Conservation (phyloP, 768 basidiomycete genomes). For the button mushroom (Agaricus bisporus) region DNA sequence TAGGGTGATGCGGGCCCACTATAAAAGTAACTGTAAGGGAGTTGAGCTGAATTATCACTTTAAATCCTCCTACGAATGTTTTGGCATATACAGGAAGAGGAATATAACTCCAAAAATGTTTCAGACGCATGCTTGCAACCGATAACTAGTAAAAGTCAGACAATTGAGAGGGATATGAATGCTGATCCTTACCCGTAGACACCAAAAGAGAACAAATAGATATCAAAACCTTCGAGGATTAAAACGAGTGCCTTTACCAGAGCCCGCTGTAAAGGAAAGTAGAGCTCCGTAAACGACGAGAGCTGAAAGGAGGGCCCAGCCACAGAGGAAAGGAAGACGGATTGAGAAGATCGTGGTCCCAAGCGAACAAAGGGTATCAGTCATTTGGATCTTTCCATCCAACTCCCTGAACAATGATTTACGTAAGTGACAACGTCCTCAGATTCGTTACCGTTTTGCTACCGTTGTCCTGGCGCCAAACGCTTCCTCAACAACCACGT, state of each 20-base stretch:
- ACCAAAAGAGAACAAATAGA: not conserved
- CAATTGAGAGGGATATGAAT: not conserved
- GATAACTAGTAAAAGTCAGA: not conserved
- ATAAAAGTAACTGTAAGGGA: constrained; percentile 7
- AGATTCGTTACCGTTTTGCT: not conserved
- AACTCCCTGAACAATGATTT: not conserved
- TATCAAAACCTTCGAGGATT: constrained; percentile 4
- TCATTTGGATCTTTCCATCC: not conserved
- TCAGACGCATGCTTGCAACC: constrained; percentile 16
- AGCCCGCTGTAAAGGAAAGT: constrained; percentile 2
- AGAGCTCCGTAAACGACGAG: not conserved
- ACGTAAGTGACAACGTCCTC: constrained; percentile 10
- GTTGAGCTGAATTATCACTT: constrained; percentile 15
- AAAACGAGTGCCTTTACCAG: not conserved
- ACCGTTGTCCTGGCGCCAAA: not conserved
- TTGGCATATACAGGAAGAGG: constrained; percentile 22
- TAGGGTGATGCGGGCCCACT: constrained; percentile 71
- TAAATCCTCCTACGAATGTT: constrained; percentile 33
- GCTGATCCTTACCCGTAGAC: not conserved
- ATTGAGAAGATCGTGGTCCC: constrained; percentile 12
- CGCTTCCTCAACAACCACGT: constrained; percentile 7
- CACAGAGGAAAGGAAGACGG: constrained; percentile 12
- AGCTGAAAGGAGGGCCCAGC: constrained; percentile 20
- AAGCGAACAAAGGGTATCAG: constrained; percentile 6
- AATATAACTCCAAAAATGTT: constrained; percentile 26